These are phyloP conservation scores for Lotmaria passim DNA, from an alignment of 208 protist genomes.

Conservation along the genomic window DNA sequence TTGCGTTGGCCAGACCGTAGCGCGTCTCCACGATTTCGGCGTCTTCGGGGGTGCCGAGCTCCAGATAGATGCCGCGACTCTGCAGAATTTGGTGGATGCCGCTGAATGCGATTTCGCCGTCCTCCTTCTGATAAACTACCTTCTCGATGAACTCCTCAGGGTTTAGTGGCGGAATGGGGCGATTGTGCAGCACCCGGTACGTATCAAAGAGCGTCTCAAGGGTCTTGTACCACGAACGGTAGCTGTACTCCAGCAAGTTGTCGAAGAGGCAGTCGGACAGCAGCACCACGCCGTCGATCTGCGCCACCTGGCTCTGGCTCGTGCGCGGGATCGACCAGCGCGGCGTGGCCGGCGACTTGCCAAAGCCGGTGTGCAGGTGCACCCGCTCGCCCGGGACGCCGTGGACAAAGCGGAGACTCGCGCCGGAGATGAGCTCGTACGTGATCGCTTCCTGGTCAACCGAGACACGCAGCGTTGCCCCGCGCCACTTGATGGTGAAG, in stretches of 20 bases:
- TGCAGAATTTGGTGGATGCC: conserved; percentile 87
- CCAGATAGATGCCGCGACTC: conserved; percentile 70
- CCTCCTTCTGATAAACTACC: conserved; percentile 83
- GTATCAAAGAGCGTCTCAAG: conserved; percentile 89
- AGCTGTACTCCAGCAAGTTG: conserved; percentile 89
- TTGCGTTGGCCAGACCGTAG: conserved; percentile 89
- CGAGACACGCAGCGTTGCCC: conserved; percentile 64
- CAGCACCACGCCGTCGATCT: conserved; percentile 88
- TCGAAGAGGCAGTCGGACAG: conserved; percentile 82
- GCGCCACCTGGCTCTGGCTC: conserved; percentile 42
- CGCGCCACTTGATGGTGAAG: conserved; percentile 85
- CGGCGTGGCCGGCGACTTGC: conserved; percentile 38
- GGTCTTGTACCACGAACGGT: conserved; percentile 81
- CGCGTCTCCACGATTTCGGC: conserved; percentile 91
- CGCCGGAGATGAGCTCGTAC: conserved; percentile 82
- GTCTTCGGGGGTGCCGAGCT: conserved; percentile 84
- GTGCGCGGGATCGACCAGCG: conserved; percentile 61
- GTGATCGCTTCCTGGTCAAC: conserved; percentile 64
- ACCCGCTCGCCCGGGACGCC: conserved; percentile 65
- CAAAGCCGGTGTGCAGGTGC: conserved; percentile 83
- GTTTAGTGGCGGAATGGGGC: conserved; percentile 74
- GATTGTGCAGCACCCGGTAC: conserved; percentile 79
- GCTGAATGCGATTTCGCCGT: conserved; percentile 81
- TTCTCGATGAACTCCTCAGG: conserved; percentile 85
- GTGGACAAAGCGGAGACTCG: conserved; percentile 87